These are phyloP conservation scores for Saccharomycopsis javanensis DNA, from an alignment of 805 yeast species.

Conservation along the genomic window DNA sequence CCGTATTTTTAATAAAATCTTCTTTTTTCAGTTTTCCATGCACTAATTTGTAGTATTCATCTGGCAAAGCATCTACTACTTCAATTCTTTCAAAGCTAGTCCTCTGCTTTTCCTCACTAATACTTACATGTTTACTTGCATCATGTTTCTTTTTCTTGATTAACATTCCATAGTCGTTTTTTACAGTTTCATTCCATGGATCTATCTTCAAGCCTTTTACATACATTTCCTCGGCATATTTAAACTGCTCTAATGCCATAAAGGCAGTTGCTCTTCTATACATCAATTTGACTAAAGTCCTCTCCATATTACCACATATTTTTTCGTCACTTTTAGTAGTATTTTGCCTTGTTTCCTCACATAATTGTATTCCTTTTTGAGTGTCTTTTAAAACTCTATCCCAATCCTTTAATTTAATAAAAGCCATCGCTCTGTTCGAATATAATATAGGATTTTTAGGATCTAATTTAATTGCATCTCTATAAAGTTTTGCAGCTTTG, in stretches of 20 bases:
- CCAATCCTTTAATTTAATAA: conserved; percentile 42
- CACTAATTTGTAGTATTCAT: conserved; percentile 23
- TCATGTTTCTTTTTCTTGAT: conserved; percentile 12
- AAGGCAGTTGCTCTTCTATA: conserved; percentile 42
- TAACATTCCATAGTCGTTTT: conserved; percentile 27
- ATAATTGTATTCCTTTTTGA: conserved; percentile 34
- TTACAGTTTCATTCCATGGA: conserved; percentile 31
- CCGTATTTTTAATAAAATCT: too few species aligned
- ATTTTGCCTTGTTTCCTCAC: background rate
- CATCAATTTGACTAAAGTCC: conserved; percentile 36
- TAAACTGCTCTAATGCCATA: conserved; percentile 22
- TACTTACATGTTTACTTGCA: background rate
- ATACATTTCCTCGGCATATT: conserved; percentile 13
- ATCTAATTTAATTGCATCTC: conserved; percentile 43
- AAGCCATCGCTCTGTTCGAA: conserved; percentile 65
- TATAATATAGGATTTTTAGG: conserved; percentile 44
- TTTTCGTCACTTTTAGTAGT: background rate
- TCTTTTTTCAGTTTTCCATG: background rate
- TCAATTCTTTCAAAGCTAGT: background rate
- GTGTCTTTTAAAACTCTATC: conserved; percentile 41
- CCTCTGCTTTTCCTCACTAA: background rate
- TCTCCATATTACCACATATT: conserved; percentile 22
- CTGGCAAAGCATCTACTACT: conserved; percentile 37
- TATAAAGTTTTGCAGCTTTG: conserved; percentile 44
- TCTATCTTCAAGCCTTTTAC: conserved; percentile 33